phyloP scores from a whole-genome alignment of 192 early-diverging fungal genomes.

The Phlyctochytrium planicorne region DNA sequence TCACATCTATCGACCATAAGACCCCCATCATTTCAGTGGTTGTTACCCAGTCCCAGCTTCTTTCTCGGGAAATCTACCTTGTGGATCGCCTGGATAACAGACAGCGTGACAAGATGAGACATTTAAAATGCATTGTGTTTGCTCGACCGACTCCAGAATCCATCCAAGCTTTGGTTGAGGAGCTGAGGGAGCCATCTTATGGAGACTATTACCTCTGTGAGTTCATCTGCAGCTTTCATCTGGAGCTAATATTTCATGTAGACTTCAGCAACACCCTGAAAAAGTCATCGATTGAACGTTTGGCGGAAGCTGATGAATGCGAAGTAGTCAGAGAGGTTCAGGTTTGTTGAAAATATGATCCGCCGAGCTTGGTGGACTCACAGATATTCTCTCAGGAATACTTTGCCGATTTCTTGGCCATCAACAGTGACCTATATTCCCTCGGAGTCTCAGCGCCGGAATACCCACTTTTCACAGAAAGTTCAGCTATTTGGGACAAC shows the following conservation, averaged over 20 bases:
- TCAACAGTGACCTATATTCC: constrained; percentile 80
- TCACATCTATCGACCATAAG: constrained; percentile 34
- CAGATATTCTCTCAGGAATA: constrained; percentile 72
- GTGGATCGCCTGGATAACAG: constrained; percentile 90
- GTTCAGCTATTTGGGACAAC: constrained; percentile 72
- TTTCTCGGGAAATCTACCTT: constrained; percentile 90
- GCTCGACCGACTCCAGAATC: constrained; percentile 81
- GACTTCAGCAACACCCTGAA: constrained; percentile 93
- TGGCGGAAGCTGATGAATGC: constrained; percentile 94
- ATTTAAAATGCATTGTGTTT: constrained; percentile 95
- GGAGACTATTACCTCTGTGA: constrained; percentile 95
- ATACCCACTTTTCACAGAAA: constrained; percentile 72
- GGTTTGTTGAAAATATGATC: constrained; percentile 36
- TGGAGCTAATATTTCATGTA: too few species aligned
- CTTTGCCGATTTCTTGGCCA: constrained; percentile 87
- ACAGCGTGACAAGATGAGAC: constrained; percentile 86
- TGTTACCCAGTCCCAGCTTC: constrained; percentile 87
- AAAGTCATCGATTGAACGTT: constrained; percentile 84
- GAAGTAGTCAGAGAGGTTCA: constrained; percentile 94
- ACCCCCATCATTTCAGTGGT: constrained; percentile 94
- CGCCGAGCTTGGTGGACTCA: too few species aligned
- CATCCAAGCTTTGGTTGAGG: constrained; percentile 83
- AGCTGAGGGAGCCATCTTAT: constrained; percentile 88
- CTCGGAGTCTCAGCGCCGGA: constrained; percentile 64
- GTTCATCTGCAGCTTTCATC: constrained; percentile 6